Base-by-base conservation (phyloP, 1,284 basidiomycete species). In the Pterulicium gracile region DNA sequence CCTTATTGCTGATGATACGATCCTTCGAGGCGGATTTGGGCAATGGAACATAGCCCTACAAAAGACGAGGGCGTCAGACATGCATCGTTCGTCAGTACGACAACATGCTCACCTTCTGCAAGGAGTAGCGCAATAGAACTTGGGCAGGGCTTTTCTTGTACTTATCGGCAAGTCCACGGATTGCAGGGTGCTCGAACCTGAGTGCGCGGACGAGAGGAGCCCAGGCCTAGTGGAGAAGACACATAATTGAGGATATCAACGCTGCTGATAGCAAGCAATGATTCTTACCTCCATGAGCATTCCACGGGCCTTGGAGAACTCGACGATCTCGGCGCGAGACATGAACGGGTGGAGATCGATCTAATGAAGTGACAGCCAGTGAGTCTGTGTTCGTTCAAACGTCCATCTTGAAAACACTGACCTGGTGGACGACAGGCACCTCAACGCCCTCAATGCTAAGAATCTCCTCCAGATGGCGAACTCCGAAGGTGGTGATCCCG, bases 341-440 rank as follows among this genome's bases (percentile, higher is more conserved):
- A 79, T 82, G 61, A 82, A 90, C 1, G 83, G 85, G 58, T 88
- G 83, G 13, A 86, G 62, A 59, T 83, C 73, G 49, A 77, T 73
- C 72, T 75, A 43, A 10, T 23, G 15, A 34, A 34, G 15, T 34
- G 27, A 15, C n/a, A 3, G n/a, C 20, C 19, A 43, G 48, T 39
- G 14, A 47, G 40, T 39, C 35, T 20, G 47, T n/a, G n/a, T n/a
- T n/a, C n/a, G n/a, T n/a, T n/a, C n/a, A n/a, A n/a, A n/a, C n/a
- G n/a, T n/a, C n/a, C n/a, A n/a, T n/a, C n/a, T n/a, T n/a, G n/a
- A n/a, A n/a, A n/a, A n/a, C n/a, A 57, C 62, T 60, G 57, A 86
- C 79, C 62, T 88, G 84, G 56, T 87, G 80, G 41, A 88, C 66
- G 0, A 65, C 70, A 0, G 83, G 82, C 22, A 74, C 54, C 42